Base-by-base conservation (phyloP, 768 basidiomycete genomes). In the Kwoniella sp. region DNA sequence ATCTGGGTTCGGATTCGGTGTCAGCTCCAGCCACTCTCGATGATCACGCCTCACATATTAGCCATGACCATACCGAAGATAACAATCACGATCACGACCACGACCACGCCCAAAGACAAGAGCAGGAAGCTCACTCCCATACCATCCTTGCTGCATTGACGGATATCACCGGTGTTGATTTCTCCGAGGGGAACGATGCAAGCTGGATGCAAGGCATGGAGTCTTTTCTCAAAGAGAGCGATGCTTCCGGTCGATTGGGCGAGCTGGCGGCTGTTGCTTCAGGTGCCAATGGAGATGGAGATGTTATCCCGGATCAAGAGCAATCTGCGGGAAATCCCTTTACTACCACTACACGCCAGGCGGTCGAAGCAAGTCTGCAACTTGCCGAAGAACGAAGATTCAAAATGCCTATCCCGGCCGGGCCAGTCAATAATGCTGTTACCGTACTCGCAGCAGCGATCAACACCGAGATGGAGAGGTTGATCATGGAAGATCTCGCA, bases 121-220 rank as follows among this genome's bases (percentile, higher is more conserved):
- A 65, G 36, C 64, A 65, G 24, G 64, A 76, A 30, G 64, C 62
- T 25, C 72, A 73, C 51, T 71, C 72, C 3, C 53, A 72, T 30
- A 76, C 66, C 5, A 73, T 76, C 60, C 55, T 76, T 0, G 72
- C 70, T 10, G 74, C 74, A 21, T 63, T 76, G 36, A 60, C 69
- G 6, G 71, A 60, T 22, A 73, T 71, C 44, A 55, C 60, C 15
- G 61, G 55, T 9, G 50, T 60, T 1, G 60, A 60, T 12, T 67
- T 65, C 26, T 68, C 66, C 19, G 67, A 65, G 27, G 64, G 33
- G 2, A 64, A 65, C 19, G 71, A 70, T 22, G 55, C 53, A 1
- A 55, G 55, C 8, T 72, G 72, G 71, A 71, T 73, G 61, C 68
- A 72, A 37, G 71, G 67, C 9, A 66, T 71, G 19, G 71, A 69